These are phyloP conservation scores for Cladosporium halotolerans DNA, from an alignment of 2,329 filamentous ascomycete genomes.

Conservation along the genomic window DNA sequence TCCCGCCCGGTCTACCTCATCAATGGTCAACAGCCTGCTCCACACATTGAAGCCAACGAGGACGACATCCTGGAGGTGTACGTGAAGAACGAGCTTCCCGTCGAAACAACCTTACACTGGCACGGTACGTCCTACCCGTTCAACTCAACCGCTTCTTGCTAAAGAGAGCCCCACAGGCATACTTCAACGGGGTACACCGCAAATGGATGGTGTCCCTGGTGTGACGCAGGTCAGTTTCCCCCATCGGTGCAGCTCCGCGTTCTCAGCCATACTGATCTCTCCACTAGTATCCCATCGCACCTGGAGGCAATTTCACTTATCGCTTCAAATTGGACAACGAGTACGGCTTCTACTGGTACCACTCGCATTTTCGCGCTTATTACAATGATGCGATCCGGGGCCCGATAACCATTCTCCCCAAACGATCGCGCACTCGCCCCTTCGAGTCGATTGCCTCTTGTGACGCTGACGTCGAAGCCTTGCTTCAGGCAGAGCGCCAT, in stretches of 20 bases:
- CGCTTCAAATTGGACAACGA: slow-evolving; percentile 25
- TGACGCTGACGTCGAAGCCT: not conserved
- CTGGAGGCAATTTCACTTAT: slow-evolving; percentile 31
- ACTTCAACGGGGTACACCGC: slow-evolving; percentile 47
- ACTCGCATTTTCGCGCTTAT: slow-evolving; percentile 3
- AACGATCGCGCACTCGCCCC: not conserved
- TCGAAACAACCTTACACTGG: slow-evolving; percentile 48
- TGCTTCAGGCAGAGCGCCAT: not conserved
- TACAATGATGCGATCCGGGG: slow-evolving; percentile 2
- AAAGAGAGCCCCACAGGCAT: slow-evolving; percentile 19
- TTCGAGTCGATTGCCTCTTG: not conserved
- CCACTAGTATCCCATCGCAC: slow-evolving; percentile 40
- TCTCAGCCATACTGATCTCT: not conserved
- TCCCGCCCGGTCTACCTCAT: slow-evolving; percentile 21
- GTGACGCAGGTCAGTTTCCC: slow-evolving; percentile 19
- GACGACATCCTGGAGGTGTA: slow-evolving; percentile 30
- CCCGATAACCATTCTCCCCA: not conserved
- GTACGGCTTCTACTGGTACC: slow-evolving; percentile 1
- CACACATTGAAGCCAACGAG: slow-evolving; percentile 31
- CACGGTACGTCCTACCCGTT: slow-evolving; percentile 32
- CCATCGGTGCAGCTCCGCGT: not conserved
- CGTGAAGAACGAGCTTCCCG: slow-evolving; percentile 32
- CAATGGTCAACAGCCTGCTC: slow-evolving; percentile 29
- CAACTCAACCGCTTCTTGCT: not conserved
- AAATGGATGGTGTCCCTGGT: slow-evolving; percentile 44